Evolutionary conservation across 2,329 filamentous ascomycete genomes (phyloP).

Genomic region (Sordariomycetes sp.): DNA sequence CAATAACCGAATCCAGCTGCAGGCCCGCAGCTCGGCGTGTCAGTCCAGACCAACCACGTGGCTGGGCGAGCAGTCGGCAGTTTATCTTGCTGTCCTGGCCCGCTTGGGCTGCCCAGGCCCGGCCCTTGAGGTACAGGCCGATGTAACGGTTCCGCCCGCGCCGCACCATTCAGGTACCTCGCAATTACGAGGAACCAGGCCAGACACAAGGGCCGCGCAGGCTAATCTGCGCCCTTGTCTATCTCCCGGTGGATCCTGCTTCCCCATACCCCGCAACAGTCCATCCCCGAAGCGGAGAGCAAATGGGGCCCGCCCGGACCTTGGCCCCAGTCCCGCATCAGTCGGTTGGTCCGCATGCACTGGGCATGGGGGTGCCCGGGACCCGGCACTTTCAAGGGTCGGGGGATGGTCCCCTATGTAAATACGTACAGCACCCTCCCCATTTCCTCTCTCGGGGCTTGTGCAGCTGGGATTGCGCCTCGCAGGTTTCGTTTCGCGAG

Average conservation of each 20-base stretch:
- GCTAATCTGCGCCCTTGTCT: neutral
- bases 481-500: neutral
- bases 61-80: neutral
- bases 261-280: conserved; percentile 3
- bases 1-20: too few relatives aligned
- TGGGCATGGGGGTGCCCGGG: neutral
- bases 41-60: neutral
- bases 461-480: neutral
- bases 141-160: neutral
- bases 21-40: too few relatives aligned
- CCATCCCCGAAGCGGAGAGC: neutral
- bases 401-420: neutral
- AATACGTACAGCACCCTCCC: neutral
- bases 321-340: neutral
- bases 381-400: neutral
- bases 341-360: neutral
- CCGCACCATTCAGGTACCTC: neutral
- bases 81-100: neutral
- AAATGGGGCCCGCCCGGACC: neutral
- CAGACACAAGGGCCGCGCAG: neutral
- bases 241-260: conserved; percentile 3
- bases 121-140: neutral
- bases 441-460: neutral
- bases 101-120: neutral
- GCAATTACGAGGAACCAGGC: neutral